Evolutionary conservation across 164 flowering plant species (phyloP).

Genomic region (Nymphaea thermarum): DNA sequence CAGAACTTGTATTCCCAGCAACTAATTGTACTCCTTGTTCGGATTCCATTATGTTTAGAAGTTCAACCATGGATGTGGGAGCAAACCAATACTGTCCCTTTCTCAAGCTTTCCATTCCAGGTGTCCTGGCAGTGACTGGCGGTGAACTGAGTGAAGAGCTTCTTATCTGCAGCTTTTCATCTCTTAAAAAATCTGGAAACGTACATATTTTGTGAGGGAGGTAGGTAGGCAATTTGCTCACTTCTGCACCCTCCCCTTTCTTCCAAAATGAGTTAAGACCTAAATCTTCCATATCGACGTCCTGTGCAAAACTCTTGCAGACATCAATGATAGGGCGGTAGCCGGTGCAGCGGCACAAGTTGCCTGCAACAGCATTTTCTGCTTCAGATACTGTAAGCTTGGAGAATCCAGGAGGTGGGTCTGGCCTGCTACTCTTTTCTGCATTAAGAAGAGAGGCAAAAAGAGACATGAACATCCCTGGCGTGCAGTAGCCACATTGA

Average conservation of each 20-base stretch:
- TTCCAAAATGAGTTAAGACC: constrained; percentile 71
- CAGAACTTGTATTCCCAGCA: constrained; percentile 67
- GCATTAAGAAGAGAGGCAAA: constrained; percentile 66
- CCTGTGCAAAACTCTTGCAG: constrained; percentile 80
- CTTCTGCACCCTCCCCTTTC: constrained; percentile 28
- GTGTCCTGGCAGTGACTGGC: neutral
- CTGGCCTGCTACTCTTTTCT: constrained; percentile 36
- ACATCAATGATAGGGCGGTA: constrained; percentile 87
- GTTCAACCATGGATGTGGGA: constrained; percentile 47
- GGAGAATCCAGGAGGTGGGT: constrained; percentile 61
- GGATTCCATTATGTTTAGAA: constrained; percentile 22
- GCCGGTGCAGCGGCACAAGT: constrained; percentile 92
- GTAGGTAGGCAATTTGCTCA: constrained; percentile 36
- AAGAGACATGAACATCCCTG: constrained; percentile 88
- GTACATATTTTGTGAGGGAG: constrained; percentile 15
- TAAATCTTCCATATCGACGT: constrained; percentile 88
- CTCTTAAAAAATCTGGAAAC: constrained; percentile 56
- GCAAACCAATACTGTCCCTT: constrained; percentile 28
- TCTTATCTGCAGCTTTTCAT: neutral
- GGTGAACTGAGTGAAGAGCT: neutral
- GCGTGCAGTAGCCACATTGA: constrained; percentile 95
- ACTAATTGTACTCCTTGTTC: constrained; percentile 33
- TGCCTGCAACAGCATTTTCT: constrained; percentile 64
- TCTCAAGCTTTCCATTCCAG: neutral
- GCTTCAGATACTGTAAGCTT: constrained; percentile 64